Conservation (phyloP, 1,139 yeast species). For the Zygosaccharomyces pseudobailii region DNA sequence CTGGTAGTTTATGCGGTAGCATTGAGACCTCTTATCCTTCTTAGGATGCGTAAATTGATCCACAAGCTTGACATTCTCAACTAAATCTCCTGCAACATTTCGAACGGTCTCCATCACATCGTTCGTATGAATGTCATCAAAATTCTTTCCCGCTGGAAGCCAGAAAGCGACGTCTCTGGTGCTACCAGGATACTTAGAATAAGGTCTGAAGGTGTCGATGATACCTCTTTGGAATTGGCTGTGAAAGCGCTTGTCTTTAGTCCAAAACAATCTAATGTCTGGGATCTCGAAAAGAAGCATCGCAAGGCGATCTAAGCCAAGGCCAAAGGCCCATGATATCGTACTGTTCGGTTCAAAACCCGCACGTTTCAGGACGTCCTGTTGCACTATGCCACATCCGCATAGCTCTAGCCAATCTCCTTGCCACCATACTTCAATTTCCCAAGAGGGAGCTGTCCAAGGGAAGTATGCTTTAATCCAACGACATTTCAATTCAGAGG, state of each 20-base stretch:
- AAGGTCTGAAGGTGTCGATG: conserved; percentile 76
- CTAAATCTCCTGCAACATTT: conserved; percentile 77
- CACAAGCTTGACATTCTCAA: conserved; percentile 74
- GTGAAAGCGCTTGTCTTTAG: conserved; percentile 70
- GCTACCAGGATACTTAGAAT: conserved; percentile 87
- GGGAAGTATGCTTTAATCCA: conserved; percentile 98
- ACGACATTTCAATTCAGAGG: conserved; percentile 74
- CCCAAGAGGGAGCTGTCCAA: conserved; percentile 99
- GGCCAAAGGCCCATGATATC: conserved; percentile 97
- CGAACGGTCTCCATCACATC: conserved; percentile 94
- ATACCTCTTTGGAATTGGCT: conserved; percentile 62
- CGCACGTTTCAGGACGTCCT: conserved; percentile 69
- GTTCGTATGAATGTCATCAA: conserved; percentile 60
- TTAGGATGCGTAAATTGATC: conserved; percentile 87
- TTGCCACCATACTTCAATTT: conserved; percentile 98
- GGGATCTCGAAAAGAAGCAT: conserved; percentile 94
- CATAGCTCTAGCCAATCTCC: conserved; percentile 98
- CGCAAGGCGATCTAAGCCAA: conserved; percentile 92
- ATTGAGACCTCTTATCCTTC: conserved; percentile 68
- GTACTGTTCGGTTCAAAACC: conserved; percentile 52
- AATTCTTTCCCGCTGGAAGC: conserved; percentile 47
- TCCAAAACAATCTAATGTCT: conserved; percentile 92
- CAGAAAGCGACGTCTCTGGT: conserved; percentile 88
- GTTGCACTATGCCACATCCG: conserved; percentile 90
- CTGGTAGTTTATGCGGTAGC: conserved; percentile 88